phyloP scores from a whole-genome alignment of 179 eudicot species.

The Silene noctiflora region DNA sequence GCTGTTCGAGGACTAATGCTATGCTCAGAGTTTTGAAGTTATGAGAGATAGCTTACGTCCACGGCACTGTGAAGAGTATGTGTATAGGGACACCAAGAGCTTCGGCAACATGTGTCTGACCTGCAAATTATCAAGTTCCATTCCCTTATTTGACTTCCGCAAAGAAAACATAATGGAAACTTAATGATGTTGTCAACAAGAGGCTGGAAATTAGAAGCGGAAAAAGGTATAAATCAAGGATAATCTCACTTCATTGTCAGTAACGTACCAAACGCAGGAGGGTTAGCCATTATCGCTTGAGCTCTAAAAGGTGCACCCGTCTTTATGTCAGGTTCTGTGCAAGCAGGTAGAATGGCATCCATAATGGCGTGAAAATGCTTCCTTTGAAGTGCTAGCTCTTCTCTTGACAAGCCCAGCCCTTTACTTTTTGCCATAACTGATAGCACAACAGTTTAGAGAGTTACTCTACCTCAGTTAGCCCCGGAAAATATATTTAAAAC shows the following conservation, averaged over 20 bases:
- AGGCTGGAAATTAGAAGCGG: not conserved
- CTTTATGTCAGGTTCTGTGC: slow-evolving; percentile 60
- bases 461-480: not conserved
- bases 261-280: slow-evolving; percentile 76
- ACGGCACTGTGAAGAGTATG: slow-evolving; percentile 83
- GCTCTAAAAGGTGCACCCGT: slow-evolving; percentile 65
- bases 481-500: not conserved
- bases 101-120: slow-evolving; percentile 79
- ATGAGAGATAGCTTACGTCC: slow-evolving; percentile 60
- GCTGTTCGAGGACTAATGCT: not conserved
- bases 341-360: slow-evolving; percentile 69
- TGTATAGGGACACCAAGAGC: slow-evolving; percentile 78
- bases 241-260: slow-evolving; percentile 3
- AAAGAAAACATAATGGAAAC: not conserved
- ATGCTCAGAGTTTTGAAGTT: not conserved
- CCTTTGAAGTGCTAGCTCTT: slow-evolving; percentile 60
- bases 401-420: slow-evolving; percentile 58
- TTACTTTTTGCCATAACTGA: slow-evolving; percentile 79
- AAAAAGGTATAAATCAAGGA: not conserved
- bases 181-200: not conserved
- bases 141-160: slow-evolving; percentile 1
- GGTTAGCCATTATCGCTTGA: slow-evolving; percentile 80
- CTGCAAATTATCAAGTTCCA: slow-evolving; percentile 34
- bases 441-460: not conserved
- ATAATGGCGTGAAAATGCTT: slow-evolving; percentile 65